A percentile compares a stretch with the other conserved stretches of the same genome.
Conservation (phyloP, 306 rosid genomes). For the Vachellia pachyceras region DNA sequence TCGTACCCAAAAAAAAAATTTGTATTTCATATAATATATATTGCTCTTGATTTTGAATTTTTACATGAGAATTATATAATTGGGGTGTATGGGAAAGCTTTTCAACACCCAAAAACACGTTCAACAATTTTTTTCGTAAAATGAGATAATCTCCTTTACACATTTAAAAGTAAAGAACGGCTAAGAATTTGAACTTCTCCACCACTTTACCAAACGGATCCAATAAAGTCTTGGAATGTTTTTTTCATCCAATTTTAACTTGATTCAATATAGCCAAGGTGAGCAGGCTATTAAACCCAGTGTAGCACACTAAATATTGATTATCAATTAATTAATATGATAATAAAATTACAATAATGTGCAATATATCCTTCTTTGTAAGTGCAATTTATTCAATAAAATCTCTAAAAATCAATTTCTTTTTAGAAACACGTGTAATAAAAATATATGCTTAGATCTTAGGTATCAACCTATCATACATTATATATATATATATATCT, state of each 20-base stretch:
- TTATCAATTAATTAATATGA: background rate
- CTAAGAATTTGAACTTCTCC: too few species aligned
- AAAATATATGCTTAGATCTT: background rate
- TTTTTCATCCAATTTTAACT: background rate
- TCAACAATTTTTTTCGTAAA: too few species aligned
- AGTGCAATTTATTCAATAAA: background rate
- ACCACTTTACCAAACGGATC: too few species aligned
- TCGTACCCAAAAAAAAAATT: background rate
- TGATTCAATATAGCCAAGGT: background rate
- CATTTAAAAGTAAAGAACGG: too few species aligned
- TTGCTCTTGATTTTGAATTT: background rate
- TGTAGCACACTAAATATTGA: too few species aligned
- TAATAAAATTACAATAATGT: background rate
- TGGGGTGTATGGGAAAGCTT: too few species aligned
- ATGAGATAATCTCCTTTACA: too few species aligned
- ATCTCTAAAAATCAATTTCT: background rate
- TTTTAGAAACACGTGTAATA: background rate
- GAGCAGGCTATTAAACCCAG: too few species aligned
- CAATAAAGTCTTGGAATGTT: background rate
- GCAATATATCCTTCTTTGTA: background rate
- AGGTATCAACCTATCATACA: background rate
- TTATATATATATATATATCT: too few species aligned
- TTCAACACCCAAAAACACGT: too few species aligned
- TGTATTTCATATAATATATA: background rate
- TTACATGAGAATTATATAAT: background rate